Conservation (phyloP, 345 rosid genomes). For the Bretschneidera sinensis region DNA sequence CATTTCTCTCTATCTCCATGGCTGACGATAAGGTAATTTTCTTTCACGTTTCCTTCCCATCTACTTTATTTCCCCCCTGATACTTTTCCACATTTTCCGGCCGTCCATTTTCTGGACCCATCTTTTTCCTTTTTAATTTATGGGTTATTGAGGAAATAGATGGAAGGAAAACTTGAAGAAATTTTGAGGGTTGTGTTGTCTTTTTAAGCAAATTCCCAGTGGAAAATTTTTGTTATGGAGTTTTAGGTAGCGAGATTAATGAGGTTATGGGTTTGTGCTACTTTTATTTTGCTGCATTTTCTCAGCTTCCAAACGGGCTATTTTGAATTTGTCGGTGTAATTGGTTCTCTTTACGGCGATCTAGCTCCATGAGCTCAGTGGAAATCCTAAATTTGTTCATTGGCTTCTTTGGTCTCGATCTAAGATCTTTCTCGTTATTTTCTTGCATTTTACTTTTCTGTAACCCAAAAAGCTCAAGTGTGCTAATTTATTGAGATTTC, state of each 20-base stretch:
- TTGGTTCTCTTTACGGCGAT: not conserved
- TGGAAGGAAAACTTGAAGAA: not conserved
- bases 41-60: not conserved
- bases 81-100: not conserved
- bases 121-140: not conserved
- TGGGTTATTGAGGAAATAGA: not conserved
- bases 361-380: not conserved
- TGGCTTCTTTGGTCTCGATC: not conserved
- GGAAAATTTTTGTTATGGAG: no score
- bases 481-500: not conserved
- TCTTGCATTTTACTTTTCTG: not conserved
- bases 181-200: slow-evolving; percentile 5
- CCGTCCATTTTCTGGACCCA: not conserved
- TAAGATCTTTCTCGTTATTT: not conserved
- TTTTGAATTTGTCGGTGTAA: not conserved
- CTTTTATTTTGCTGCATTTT: not conserved
- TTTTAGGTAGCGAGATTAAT: no score
- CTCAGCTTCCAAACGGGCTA: not conserved
- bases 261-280: not conserved
- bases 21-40: slow-evolving; percentile 67
- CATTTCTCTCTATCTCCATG: slow-evolving; percentile 35
- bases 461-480: not conserved
- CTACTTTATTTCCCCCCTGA: no score
- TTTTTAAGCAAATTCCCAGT: no score
- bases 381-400: no score